Conservation (phyloP, 768 basidiomycete genomes). For the Russula virescens region DNA sequence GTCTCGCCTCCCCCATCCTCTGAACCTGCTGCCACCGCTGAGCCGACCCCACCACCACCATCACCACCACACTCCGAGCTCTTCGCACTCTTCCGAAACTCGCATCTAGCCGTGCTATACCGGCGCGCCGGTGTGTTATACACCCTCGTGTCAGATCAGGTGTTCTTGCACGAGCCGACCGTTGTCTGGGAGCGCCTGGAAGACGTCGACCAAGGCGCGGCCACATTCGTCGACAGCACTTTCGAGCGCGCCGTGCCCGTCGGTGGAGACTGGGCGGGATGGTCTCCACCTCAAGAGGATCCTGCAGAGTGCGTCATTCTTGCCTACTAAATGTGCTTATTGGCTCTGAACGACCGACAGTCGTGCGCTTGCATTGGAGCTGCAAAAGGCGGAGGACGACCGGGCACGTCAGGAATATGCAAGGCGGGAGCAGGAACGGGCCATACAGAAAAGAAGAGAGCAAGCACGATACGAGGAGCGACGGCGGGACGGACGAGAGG, state of each 20-base stretch:
- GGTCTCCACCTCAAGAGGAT: conserved; percentile 56
- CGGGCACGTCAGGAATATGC: conserved; percentile 34
- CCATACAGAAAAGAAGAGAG: conserved; percentile 27
- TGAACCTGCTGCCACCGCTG: not conserved
- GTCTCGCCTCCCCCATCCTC: conserved; percentile 23
- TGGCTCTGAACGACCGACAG: conserved; percentile 33
- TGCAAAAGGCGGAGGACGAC: conserved; percentile 79
- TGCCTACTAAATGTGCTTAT: not conserved
- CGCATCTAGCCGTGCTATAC: conserved; percentile 84
- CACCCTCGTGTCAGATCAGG: conserved; percentile 79
- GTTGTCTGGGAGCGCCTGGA: conserved; percentile 90
- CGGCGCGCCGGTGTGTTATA: conserved; percentile 57
- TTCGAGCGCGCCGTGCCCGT: conserved; percentile 59
- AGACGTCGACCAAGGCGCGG: conserved; percentile 76
- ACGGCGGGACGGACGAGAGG: conserved; percentile 4
- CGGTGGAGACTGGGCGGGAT: conserved; percentile 78
- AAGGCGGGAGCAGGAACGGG: conserved; percentile 33
- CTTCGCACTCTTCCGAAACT: conserved; percentile 87
- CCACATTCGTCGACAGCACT: conserved; percentile 71
- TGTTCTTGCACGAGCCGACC: conserved; percentile 68
- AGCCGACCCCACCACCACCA: conserved; percentile 38
- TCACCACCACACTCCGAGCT: conserved; percentile 31
- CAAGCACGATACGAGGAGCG: not conserved
- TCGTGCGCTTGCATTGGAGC: conserved; percentile 60
- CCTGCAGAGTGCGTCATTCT: conserved; percentile 52